Base-by-base conservation (phyloP, 106 monocot genomes). In the Phalaenopsis equestris region DNA sequence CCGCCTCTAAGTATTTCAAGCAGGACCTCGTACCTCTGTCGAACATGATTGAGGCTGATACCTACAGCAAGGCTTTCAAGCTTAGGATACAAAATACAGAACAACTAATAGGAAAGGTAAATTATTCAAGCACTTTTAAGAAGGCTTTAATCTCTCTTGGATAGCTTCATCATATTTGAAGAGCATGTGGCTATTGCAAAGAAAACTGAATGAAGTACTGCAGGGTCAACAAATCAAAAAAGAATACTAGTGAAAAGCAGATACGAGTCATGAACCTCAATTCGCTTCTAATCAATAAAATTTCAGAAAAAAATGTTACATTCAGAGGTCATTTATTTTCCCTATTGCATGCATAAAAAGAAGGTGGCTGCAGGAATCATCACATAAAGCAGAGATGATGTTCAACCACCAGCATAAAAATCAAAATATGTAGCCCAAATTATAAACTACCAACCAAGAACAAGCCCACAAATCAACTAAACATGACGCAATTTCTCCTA, bases 1-100 rank as follows among this genome's bases (percentile, higher is more conserved):
- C 93, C 76, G 90, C 96, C 57, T 91, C 96, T 2, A 96, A 79
- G 85, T 96, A 96, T 64, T 79, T 91, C 79, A 96, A 83, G 79
- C 96, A 96, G 61, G 86, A 85, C 8, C 21, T 56, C 2, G 91
- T 83, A 57, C 96, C 96, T 90, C 84, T 86, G 18, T 90, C 85
- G 80, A 91, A 96, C 93, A 88, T 88, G 80, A 96, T 86, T 42
- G 85, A 78, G 39, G 78, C 87, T 77, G 88, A 93, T 77, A 93
- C 89, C 96, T 96, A 76, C 78, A 73, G 46, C 55, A 78, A 86
- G 45, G 46, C 15, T 38, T 77, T 42, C 14, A 12, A 57, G 18
- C 6, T 78, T 10, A 58, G 57, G 41, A 6, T 14, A 57, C 30
- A 49, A 49, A 76, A 45, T 21, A 75, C 2, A 73, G 47, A 14